Base-by-base conservation (phyloP, 73 alveolate species). In the Stentor roeselii region DNA sequence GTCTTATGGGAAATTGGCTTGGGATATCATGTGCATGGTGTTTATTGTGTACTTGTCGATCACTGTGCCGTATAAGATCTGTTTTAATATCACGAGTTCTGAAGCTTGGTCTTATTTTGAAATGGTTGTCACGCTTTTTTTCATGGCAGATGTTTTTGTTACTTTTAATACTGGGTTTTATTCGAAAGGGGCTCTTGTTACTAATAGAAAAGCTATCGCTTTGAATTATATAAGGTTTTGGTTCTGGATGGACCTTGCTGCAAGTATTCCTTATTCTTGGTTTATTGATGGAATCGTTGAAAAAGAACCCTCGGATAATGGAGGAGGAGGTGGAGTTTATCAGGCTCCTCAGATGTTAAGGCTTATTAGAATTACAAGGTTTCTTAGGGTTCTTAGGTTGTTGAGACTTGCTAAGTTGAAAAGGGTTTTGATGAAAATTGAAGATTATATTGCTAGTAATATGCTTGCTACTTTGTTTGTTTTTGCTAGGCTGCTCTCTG, bases 361-460 rank as follows among this genome's bases (percentile, higher is more conserved):
- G 42, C 39, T 75, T 39, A 36, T 38, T 1, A 36, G 75, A 58
- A 61, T 75, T 4, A 27, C 59, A 38, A 27, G 87, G 88, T 32
- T 91, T 59, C 39, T 85, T 3, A 78, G 89, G 50, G 61, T 80
- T 50, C 76, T 82, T n/a, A 60, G 42, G 50, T 41, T 83, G 35
- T 42, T 90, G 39, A 83, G 92, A 82, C 76, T 83, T 21, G 83
- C 87, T 39, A 86, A 88, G 76, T 59, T 88, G 0, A 75, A 84
- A 36, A 88, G 83, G 60, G 82, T 94, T 0, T 59, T 94, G 39
- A 82, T 87, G 38, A 92, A 90, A 82, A 31, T 94, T 32, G 97
- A 92, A 67, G 98, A 94, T 34, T 86, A 86, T 40, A 82, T 94
- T 14, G 93, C 91, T 4, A 84, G 94, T 30, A 92, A 91, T 36